Evolutionary conservation across 495 filamentous ascomycete genomes (phyloP).

Genomic region (Penicillium antarcticum): DNA sequence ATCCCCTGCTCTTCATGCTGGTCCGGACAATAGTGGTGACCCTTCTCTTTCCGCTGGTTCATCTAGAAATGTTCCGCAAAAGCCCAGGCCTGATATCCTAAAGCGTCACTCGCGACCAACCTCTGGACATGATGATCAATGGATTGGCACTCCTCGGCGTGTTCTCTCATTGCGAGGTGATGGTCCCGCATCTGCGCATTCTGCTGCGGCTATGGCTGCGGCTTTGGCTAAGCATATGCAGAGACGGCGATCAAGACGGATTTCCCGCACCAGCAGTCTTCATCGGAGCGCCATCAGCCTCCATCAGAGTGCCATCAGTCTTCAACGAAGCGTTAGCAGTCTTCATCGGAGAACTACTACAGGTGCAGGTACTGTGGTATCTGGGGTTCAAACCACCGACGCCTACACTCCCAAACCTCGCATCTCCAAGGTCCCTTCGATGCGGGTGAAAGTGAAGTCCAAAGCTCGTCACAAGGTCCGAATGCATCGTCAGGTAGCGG

Average conservation of each 20-base stretch:
- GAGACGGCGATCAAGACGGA: not conserved
- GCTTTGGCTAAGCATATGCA: not conserved
- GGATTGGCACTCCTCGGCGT: not conserved
- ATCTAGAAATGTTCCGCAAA: not conserved
- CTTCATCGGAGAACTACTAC: not conserved
- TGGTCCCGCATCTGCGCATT: slow-evolving; percentile 2
- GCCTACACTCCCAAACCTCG: not conserved
- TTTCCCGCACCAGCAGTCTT: slow-evolving; percentile 3
- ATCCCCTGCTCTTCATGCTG: not conserved
- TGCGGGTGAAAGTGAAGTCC: not conserved
- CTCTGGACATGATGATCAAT: not conserved
- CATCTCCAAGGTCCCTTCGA: not conserved
- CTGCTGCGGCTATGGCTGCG: slow-evolving; percentile 6
- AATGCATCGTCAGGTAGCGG: slow-evolving; percentile 3
- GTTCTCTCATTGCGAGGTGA: not conserved
- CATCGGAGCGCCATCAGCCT: not conserved
- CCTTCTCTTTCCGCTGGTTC: not conserved
- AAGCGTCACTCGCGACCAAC: not conserved
- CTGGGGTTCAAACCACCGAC: not conserved
- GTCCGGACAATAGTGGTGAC: not conserved
- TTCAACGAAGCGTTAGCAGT: not conserved
- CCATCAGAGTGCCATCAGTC: not conserved
- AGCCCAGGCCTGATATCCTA: not conserved
- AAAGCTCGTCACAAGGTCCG: not conserved
- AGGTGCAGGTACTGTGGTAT: not conserved